phyloP scores from a whole-genome alignment of 495 filamentous ascomycete species.

The Penicillium roqueforti region DNA sequence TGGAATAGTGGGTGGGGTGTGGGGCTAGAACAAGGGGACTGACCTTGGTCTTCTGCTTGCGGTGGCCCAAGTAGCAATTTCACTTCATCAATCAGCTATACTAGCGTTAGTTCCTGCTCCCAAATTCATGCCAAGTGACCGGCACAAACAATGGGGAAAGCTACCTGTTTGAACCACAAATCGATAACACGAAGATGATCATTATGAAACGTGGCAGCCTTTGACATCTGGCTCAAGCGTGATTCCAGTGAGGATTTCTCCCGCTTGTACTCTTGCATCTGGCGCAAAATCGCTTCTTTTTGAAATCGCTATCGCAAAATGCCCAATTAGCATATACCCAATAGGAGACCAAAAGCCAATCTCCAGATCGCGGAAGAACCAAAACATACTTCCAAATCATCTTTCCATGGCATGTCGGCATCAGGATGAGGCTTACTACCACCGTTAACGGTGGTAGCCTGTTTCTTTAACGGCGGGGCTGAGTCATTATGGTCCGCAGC shows the following conservation, averaged over 20 bases:
- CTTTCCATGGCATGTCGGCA: slow-evolving; percentile 74
- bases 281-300: slow-evolving; percentile 95
- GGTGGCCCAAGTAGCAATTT: slow-evolving; percentile 59
- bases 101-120: slow-evolving; percentile 14
- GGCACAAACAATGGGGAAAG: slow-evolving; percentile 16
- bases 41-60: slow-evolving; percentile 54
- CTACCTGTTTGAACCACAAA: slow-evolving; percentile 87
- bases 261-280: slow-evolving; percentile 96
- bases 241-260: slow-evolving; percentile 74
- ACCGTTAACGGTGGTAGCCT: slow-evolving; percentile 71
- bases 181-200: slow-evolving; percentile 88
- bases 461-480: slow-evolving; percentile 80
- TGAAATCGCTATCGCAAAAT: slow-evolving; percentile 68
- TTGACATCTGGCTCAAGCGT: slow-evolving; percentile 69
- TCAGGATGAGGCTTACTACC: slow-evolving; percentile 68
- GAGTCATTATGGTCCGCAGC: slow-evolving; percentile 71
- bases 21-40: slow-evolving; percentile 8
- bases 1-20: background rate
- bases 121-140: background rate
- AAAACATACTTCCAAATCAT: slow-evolving; percentile 73
- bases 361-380: background rate
- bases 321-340: slow-evolving; percentile 10
- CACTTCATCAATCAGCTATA: slow-evolving; percentile 81
- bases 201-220: slow-evolving; percentile 73
- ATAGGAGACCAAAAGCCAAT: background rate